phyloP scores from a whole-genome alignment of 345 rosid genomes.

The Ailanthus altissimus region DNA sequence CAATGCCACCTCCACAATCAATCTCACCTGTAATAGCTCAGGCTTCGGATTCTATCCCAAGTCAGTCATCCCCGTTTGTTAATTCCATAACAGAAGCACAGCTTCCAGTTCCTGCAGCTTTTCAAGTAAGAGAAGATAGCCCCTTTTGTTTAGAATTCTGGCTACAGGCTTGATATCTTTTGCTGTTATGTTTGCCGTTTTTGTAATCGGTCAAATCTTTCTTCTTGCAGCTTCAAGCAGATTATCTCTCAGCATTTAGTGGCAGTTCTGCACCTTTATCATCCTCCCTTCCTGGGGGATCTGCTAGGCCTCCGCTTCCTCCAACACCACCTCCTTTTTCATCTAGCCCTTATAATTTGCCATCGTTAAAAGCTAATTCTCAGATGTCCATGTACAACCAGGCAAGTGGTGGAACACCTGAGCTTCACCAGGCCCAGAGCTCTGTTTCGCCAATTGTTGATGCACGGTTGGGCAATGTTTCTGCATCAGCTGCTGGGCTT shows the following conservation, averaged over 20 bases:
- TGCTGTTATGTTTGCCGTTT: constrained; percentile 8
- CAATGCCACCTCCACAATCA: constrained; percentile 76
- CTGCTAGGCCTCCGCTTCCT: constrained; percentile 80
- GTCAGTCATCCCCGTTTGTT: constrained; percentile 53
- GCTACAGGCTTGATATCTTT: background rate
- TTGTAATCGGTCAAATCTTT: constrained; percentile 5
- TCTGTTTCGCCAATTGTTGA: constrained; percentile 48
- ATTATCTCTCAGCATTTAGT: constrained; percentile 42
- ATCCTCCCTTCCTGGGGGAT: constrained; percentile 56
- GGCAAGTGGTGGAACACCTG: constrained; percentile 51
- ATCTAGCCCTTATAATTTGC: constrained; percentile 65
- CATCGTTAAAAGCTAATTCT: constrained; percentile 55
- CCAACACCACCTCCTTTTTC: constrained; percentile 85
- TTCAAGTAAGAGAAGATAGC: constrained; percentile 39
- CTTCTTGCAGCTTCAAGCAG: constrained; percentile 59
- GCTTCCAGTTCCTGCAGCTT: constrained; percentile 34
- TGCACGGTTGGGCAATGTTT: constrained; percentile 48
- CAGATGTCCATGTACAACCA: constrained; percentile 63
- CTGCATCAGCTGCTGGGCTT: constrained; percentile 56
- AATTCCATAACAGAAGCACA: constrained; percentile 42
- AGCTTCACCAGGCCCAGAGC: constrained; percentile 51
- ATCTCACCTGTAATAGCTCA: constrained; percentile 53
- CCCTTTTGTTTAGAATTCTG: background rate
- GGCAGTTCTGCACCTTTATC: constrained; percentile 35
- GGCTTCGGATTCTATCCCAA: constrained; percentile 47